A percentile compares a stretch with the other conserved stretches of the same genome.
phyloP scores from a whole-genome alignment of 805 yeast genomes.

The Kurtzmaniella fragi region DNA sequence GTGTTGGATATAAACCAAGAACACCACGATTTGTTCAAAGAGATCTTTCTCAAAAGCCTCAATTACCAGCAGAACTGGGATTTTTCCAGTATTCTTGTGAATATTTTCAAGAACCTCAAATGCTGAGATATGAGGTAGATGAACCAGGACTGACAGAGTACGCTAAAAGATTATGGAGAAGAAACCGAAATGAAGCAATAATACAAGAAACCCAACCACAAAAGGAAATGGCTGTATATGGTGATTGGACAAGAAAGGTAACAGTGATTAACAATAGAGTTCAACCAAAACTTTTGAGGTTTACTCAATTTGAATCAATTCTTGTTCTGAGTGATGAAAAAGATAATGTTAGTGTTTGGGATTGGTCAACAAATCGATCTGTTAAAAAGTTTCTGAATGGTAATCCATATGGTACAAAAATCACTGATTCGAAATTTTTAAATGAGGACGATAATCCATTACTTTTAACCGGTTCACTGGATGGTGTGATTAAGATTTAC shows the following conservation, averaged over 20 bases:
- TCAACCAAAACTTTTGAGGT: constrained; percentile 73
- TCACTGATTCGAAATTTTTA: constrained; percentile 78
- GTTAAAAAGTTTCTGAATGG: constrained; percentile 73
- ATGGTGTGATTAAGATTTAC: constrained; percentile 88
- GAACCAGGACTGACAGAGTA: constrained; percentile 91
- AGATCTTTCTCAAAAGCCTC: constrained; percentile 31
- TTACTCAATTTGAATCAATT: constrained; percentile 88
- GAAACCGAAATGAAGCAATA: constrained; percentile 81
- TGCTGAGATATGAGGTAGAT: constrained; percentile 77
- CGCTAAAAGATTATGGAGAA: constrained; percentile 78
- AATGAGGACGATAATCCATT: constrained; percentile 92
- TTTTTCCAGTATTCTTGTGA: constrained; percentile 78
- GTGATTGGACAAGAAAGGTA: constrained; percentile 73
- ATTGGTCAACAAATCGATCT: constrained; percentile 64
- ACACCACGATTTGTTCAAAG: constrained; percentile 50
- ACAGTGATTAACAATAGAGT: constrained; percentile 64
- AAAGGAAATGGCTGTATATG: constrained; percentile 73
- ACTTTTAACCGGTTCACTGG: constrained; percentile 83
- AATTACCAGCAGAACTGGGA: constrained; percentile 53
- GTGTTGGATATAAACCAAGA: constrained; percentile 46
- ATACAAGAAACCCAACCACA: constrained; percentile 89
- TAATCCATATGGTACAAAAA: constrained; percentile 81
- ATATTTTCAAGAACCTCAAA: constrained; percentile 94
- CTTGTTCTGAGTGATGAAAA: constrained; percentile 77
- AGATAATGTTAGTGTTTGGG: constrained; percentile 81